phyloP scores from a whole-genome alignment of 805 yeast genomes.

The Barnettozyma botsteinii region DNA sequence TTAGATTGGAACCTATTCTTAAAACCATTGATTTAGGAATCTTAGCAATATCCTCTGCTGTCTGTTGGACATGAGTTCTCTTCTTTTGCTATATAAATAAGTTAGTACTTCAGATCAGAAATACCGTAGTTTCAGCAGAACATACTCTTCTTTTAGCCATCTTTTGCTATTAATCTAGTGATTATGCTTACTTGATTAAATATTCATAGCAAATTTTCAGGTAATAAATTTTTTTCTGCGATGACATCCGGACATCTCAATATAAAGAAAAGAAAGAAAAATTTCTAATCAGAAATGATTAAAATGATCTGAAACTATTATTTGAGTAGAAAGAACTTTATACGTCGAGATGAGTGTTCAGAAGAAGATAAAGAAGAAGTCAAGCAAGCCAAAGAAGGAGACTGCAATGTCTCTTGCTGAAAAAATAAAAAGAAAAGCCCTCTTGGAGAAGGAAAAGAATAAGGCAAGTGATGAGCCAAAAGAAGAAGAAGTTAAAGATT shows the following conservation, averaged over 20 bases:
- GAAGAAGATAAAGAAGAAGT: constrained; percentile 18
- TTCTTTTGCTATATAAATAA: constrained; percentile 48
- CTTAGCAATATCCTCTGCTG: constrained; percentile 61
- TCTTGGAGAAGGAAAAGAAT: constrained; percentile 19
- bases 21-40: constrained; percentile 94
- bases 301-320: too few species aligned
- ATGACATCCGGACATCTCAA: constrained; percentile 26
- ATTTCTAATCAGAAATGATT: background rate
- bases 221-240: constrained; percentile 15
- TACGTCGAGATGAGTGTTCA: background rate
- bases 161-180: background rate
- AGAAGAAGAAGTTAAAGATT: constrained; percentile 2
- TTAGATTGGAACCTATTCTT: constrained; percentile 70
- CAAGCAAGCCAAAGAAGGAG: constrained; percentile 26
- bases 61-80: constrained; percentile 72
- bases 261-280: background rate
- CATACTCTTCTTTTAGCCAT: constrained; percentile 53
- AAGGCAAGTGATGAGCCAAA: constrained; percentile 4
- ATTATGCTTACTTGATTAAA: too few species aligned
- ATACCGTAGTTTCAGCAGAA: constrained; percentile 5
- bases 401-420: constrained; percentile 49
- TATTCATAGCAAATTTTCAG: constrained; percentile 4
- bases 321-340: background rate
- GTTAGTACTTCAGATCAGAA: too few species aligned
- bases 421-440: constrained; percentile 42